phyloP scores from a whole-genome alignment of 495 filamentous ascomycete genomes.

The Pseudoneurospora amorphoporcata region DNA sequence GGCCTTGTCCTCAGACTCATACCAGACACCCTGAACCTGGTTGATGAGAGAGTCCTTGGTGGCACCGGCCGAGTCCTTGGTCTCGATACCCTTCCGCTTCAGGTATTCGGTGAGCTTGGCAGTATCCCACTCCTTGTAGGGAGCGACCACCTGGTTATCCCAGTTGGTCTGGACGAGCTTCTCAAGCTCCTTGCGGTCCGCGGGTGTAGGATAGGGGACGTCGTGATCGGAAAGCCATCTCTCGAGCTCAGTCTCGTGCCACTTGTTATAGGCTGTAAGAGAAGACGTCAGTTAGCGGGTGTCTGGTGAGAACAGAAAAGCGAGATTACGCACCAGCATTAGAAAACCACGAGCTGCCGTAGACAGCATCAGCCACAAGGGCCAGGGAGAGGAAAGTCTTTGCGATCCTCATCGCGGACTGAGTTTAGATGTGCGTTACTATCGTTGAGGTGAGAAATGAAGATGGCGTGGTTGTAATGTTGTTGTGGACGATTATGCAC shows the following conservation, averaged over 20 bases:
- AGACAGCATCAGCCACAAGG: slow-evolving; percentile 56
- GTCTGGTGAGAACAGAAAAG: background rate
- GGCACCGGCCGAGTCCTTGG: slow-evolving; percentile 48
- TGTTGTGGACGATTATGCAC: background rate
- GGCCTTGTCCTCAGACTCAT: slow-evolving; percentile 63
- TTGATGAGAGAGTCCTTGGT: slow-evolving; percentile 57
- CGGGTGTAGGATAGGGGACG: slow-evolving; percentile 71
- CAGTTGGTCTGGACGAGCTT: slow-evolving; percentile 82
- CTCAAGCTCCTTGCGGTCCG: slow-evolving; percentile 81
- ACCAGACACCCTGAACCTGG: slow-evolving; percentile 62
- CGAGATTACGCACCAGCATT: slow-evolving; percentile 57
- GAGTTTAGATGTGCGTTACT: background rate
- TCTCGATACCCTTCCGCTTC: slow-evolving; percentile 54
- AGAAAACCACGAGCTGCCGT: slow-evolving; percentile 69
- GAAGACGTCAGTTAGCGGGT: background rate
- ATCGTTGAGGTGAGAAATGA: background rate
- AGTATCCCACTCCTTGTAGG: slow-evolving; percentile 65
- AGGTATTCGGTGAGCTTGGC: slow-evolving; percentile 56
- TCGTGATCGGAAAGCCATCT: slow-evolving; percentile 93
- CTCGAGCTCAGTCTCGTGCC: slow-evolving; percentile 96
- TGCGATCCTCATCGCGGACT: slow-evolving; percentile 61
- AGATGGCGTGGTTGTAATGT: slow-evolving; percentile 4
- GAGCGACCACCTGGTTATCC: slow-evolving; percentile 53
- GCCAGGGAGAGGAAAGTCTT: slow-evolving; percentile 57
- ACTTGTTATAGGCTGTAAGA: slow-evolving; percentile 83